phyloP scores from a whole-genome alignment of 805 yeast genomes.

The Nakazawaea sp. region DNA sequence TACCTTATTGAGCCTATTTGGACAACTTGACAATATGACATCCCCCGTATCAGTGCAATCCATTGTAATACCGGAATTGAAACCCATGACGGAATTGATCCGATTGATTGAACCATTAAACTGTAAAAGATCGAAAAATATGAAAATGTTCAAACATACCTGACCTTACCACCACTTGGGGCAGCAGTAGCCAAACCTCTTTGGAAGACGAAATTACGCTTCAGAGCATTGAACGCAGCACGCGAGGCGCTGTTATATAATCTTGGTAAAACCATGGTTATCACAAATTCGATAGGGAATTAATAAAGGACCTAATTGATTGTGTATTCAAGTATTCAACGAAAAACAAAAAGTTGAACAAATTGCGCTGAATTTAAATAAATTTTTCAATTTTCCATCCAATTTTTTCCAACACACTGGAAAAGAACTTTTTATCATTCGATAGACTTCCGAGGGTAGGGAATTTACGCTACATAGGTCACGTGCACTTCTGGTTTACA shows the following conservation, averaged over 20 bases:
- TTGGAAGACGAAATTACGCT: slow-evolving; percentile 69
- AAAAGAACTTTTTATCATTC: too few relatives aligned
- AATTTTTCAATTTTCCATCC: too few relatives aligned
- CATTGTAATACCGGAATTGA: too few relatives aligned
- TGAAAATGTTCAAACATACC: slow-evolving; percentile 44
- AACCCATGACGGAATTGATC: too few relatives aligned
- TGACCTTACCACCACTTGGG: slow-evolving; percentile 75
- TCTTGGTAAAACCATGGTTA: slow-evolving; percentile 46
- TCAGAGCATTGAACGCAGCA: slow-evolving; percentile 84
- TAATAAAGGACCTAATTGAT: background rate
- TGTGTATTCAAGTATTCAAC: background rate
- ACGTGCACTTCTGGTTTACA: too few relatives aligned
- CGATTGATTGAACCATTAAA: background rate
- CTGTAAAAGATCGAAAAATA: background rate
- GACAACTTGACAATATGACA: too few relatives aligned
- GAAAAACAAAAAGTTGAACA: background rate
- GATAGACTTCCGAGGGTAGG: too few relatives aligned
- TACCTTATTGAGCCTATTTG: background rate
- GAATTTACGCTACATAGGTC: too few relatives aligned
- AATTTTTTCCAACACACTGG: too few relatives aligned
- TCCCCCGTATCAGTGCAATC: too few relatives aligned
- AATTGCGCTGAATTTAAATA: background rate
- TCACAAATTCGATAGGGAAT: background rate
- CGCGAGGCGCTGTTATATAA: slow-evolving; percentile 63
- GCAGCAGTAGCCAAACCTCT: slow-evolving; percentile 78